Evolutionary conservation across 345 rosid species (phyloP).

Genomic region (Lumnitzera racemosa): DNA sequence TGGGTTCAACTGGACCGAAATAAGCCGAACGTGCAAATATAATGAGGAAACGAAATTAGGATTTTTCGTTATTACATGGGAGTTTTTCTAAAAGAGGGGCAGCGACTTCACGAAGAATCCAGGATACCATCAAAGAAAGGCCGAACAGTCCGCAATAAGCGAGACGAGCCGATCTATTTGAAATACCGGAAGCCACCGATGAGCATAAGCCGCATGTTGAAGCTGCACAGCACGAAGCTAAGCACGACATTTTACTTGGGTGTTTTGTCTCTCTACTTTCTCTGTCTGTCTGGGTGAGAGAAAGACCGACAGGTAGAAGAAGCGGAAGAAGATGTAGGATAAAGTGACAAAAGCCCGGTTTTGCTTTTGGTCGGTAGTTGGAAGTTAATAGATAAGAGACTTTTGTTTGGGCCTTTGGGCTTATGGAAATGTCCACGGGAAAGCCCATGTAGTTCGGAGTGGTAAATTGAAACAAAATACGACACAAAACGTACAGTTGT

Average conservation of each 20-base stretch:
- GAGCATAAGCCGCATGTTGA: constrained; percentile 87
- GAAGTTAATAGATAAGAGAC: no score
- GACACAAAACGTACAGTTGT: no score
- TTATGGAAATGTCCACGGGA: no score
- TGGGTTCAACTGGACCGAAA: background rate
- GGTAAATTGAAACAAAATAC: no score
- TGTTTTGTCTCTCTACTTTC: constrained; percentile 1
- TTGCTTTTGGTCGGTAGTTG: no score
- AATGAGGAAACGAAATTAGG: constrained; percentile 4
- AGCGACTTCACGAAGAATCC: constrained; percentile 79
- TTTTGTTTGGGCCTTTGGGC: no score
- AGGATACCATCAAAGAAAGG: constrained; percentile 69
- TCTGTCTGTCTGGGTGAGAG: background rate
- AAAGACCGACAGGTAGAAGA: no score
- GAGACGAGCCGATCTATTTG: constrained; percentile 79
- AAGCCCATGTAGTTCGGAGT: no score
- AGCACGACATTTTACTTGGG: constrained; percentile 50
- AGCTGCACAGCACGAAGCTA: constrained; percentile 75
- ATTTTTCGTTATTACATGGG: constrained; percentile 42
- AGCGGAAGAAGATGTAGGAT: no score
- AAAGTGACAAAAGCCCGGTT: no score
- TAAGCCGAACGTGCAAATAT: background rate
- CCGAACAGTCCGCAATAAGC: constrained; percentile 96
- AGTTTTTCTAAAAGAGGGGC: constrained; percentile 73
- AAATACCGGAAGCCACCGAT: constrained; percentile 75